Evolutionary conservation across 805 yeast genomes (phyloP).

Genomic region (Tanozyma kutaoensis): DNA sequence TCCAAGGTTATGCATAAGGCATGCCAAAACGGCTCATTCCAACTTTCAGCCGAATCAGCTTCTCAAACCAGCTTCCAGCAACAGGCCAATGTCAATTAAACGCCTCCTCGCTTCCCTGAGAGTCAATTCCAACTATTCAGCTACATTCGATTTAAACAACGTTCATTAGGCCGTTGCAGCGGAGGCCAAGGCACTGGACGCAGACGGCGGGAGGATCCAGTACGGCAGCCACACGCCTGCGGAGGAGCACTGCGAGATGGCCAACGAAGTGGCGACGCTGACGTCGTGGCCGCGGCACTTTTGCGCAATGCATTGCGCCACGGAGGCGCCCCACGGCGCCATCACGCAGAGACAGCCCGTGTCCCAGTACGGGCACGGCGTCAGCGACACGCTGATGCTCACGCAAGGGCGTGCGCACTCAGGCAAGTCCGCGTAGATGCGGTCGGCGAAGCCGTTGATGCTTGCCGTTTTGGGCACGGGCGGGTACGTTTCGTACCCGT

Average conservation of each 20-base stretch:
- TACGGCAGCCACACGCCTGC: conserved; percentile 23
- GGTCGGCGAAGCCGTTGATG: conserved; percentile 29
- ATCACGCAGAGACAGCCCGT: conserved; percentile 32
- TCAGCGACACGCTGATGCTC: conserved; percentile 14
- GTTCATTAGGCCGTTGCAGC: no score
- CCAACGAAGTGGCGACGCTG: conserved; percentile 14
- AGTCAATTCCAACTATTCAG: no score
- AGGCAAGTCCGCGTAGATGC: conserved; percentile 17
- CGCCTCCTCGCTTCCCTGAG: no score
- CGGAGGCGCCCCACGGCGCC: conserved; percentile 17
- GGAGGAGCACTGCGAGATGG: conserved; percentile 17
- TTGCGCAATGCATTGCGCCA: conserved; percentile 19
- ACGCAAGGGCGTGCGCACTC: conserved; percentile 24
- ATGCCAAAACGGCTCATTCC: no score
- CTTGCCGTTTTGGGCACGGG: conserved; percentile 23
- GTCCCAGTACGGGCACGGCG: conserved; percentile 35
- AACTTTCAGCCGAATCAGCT: no score
- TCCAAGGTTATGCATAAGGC: no score
- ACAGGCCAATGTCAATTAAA: no score
- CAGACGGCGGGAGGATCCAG: conserved; percentile 15
- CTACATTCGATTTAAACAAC: no score
- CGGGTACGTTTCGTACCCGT: conserved; percentile 19
- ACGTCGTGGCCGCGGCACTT: conserved; percentile 17
- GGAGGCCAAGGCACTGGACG: conserved; percentile 9
- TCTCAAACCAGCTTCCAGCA: no score